Evolutionary conservation across 352 stramenopile species (phyloP), one percentile per base, ranked within the genome.

Genomic region (Aphanomyces stellatus): DNA sequence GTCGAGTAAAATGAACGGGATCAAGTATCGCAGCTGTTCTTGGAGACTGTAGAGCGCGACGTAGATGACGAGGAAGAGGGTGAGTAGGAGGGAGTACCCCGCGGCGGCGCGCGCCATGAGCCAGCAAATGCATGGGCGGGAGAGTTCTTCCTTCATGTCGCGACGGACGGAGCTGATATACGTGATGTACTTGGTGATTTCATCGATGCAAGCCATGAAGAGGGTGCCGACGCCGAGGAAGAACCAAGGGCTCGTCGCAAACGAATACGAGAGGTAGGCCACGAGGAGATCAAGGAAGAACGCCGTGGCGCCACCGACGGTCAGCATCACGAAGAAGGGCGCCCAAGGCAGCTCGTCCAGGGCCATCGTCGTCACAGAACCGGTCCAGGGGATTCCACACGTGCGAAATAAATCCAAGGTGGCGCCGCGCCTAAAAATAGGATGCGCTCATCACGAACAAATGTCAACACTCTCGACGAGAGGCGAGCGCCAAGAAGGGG

Each of bases 201-300:
- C 48, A 41, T 67, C 60, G n/a, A 60, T 28, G 27, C 41, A 43
- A 10, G 60, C 48, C 60, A 67, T 67, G 43, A 67, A 11, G 3
- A 67, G n/a, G 28, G 60, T 51, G n/a, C 60, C 60, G 28, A 67
- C n/a, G 22, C 57, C 11, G 43, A 33, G 11, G 34, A 67, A 67
- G 27, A 51, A 49, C 30, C 17, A 49, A 17, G n/a, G 46, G 2
- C 37, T 25, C 3, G 19, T 33, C 11, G 48, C 27, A 35, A 67
- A 59, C 8, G n/a, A 25, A 24, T 59, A 67, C 49, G 60, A 43
- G 15, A 67, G 37, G n/a, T 67, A 67, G n/a, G 25, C n/a, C 7
- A 67, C 11, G 5, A 67, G 60, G 31, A 67, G 4, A 28, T 67
- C 60, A 3, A 27, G 24, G 27, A 67, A 67, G 60, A 67, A 67